These are phyloP conservation scores for Juncus inflexus DNA, from an alignment of 176 grass and related monocot species.

Conservation along the genomic window DNA sequence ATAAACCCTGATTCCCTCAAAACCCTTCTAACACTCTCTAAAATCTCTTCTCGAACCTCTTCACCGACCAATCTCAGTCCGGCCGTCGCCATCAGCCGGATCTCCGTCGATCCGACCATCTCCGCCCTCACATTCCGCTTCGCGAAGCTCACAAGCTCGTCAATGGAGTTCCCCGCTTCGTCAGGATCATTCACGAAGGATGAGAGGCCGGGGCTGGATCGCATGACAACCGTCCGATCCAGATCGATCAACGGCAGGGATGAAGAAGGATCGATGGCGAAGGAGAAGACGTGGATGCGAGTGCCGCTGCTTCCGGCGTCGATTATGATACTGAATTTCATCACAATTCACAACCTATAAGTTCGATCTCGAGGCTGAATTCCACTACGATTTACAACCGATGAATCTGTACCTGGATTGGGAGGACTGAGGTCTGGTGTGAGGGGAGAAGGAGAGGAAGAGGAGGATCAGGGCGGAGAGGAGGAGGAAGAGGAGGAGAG, in stretches of 20 bases:
- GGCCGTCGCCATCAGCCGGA: conserved; percentile 87
- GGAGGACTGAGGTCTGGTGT: neutral
- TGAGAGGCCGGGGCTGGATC: conserved; percentile 63
- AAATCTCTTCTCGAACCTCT: conserved; percentile 42
- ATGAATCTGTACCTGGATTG: neutral
- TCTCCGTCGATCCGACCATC: conserved; percentile 33
- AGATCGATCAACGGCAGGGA: conserved; percentile 49
- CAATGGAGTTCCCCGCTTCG: conserved; percentile 45
- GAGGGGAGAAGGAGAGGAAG: conserved; percentile 20
- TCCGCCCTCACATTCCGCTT: conserved; percentile 38
- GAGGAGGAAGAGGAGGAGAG: neutral
- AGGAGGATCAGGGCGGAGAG: conserved; percentile 12
- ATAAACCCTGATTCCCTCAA: conserved; percentile 55
- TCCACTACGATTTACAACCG: conserved; percentile 29
- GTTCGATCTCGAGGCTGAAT: conserved; percentile 35
- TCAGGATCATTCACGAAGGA: conserved; percentile 45
- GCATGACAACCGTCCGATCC: conserved; percentile 56
- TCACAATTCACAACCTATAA: neutral
- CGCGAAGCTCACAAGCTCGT: conserved; percentile 48
- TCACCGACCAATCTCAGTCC: conserved; percentile 57
- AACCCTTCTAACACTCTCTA: conserved; percentile 58
- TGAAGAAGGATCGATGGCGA: conserved; percentile 31
- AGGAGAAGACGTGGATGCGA: conserved; percentile 67
- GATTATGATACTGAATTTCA: conserved; percentile 53
- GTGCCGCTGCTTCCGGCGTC: conserved; percentile 78